Evolutionary conservation across 2,329 filamentous ascomycete species (phyloP).

Genomic region (Epichloe sylvatica): DNA sequence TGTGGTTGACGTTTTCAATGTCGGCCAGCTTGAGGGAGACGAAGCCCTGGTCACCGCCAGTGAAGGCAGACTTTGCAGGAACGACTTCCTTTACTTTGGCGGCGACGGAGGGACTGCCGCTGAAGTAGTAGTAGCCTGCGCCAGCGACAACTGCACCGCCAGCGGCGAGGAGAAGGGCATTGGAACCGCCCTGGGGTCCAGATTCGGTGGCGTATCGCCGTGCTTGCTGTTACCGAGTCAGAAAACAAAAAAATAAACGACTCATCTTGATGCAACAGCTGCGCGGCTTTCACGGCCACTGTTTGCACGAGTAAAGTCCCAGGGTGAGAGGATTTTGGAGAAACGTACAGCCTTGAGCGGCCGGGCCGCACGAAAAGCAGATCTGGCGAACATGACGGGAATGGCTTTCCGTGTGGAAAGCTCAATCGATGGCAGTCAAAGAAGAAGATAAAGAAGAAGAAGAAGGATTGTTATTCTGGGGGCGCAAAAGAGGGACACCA

Average conservation of each 20-base stretch:
- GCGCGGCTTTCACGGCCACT: background rate
- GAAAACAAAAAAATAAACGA: background rate
- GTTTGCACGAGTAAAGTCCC: background rate
- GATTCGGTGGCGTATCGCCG: constrained; percentile 57
- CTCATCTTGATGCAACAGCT: background rate
- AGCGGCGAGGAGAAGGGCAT: constrained; percentile 45
- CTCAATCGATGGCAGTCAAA: background rate
- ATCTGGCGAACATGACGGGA: constrained; percentile 51
- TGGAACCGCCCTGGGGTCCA: constrained; percentile 38
- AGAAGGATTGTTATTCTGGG: background rate
- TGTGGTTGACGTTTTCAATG: constrained; percentile 74
- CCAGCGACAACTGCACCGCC: constrained; percentile 45
- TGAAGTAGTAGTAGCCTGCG: constrained; percentile 42
- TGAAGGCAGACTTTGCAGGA: constrained; percentile 42
- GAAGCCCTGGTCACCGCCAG: constrained; percentile 81
- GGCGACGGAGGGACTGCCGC: constrained; percentile 39
- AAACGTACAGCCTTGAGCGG: constrained; percentile 50
- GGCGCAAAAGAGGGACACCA: background rate
- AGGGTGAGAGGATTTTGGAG: background rate
- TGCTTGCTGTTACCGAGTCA: constrained; percentile 23
- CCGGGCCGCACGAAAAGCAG: constrained; percentile 48
- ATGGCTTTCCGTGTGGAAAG: constrained; percentile 12
- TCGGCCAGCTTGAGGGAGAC: constrained; percentile 66
- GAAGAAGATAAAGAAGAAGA: background rate
- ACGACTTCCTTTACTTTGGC: constrained; percentile 31